Conservation (phyloP, 2,329 filamentous ascomycete species). For the Sporothrix globosa region DNA sequence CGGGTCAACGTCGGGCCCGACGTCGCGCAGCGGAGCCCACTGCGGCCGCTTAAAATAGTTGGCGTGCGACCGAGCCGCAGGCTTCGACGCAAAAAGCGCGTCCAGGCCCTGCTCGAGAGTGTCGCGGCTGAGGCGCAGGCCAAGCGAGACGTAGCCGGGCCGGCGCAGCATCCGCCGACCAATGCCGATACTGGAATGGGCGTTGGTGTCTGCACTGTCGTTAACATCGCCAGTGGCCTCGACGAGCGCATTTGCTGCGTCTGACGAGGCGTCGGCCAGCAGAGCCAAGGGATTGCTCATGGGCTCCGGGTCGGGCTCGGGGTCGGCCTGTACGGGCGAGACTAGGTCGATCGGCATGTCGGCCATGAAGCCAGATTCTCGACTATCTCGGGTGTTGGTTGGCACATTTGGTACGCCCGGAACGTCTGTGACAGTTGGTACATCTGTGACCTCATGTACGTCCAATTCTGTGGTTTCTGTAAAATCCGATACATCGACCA, state of each 20-base stretch:
- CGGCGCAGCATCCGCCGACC: not conserved
- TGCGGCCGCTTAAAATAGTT: not conserved
- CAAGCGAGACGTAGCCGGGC: not conserved
- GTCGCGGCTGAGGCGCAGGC: constrained; percentile 12
- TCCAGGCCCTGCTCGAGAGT: constrained; percentile 4
- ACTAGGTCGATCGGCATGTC: not conserved
- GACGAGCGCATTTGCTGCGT: constrained; percentile 1
- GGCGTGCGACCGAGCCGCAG: not conserved
- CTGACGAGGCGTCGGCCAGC: not conserved
- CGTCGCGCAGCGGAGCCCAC: not conserved
- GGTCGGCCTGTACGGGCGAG: not conserved
- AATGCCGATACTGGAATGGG: not conserved
- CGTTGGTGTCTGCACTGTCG: no score
- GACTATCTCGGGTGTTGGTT: not conserved
- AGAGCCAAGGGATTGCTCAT: constrained; percentile 15
- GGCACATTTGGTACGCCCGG: not conserved
- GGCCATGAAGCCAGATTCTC: not conserved
- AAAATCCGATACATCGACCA: no score
- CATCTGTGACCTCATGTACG: not conserved
- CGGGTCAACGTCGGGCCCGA: constrained; percentile 3
- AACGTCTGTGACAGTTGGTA: not conserved
- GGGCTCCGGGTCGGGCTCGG: not conserved
- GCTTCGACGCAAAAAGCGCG: not conserved
- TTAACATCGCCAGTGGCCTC: no score
- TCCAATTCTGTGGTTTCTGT: no score